phyloP scores from a whole-genome alignment of 2,329 filamentous ascomycete genomes.

The Blastomyces silverae region DNA sequence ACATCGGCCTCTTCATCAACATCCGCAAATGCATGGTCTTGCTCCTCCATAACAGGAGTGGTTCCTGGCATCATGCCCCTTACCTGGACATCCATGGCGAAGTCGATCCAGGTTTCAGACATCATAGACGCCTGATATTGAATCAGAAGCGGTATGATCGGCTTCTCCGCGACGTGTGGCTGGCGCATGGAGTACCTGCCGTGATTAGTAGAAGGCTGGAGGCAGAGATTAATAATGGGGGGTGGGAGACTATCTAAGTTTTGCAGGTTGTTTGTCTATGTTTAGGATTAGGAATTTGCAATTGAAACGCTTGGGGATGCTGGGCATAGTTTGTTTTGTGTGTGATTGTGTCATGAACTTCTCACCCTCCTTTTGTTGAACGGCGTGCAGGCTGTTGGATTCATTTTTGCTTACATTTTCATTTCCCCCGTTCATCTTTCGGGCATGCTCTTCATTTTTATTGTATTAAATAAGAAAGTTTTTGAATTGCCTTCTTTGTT shows the following conservation, averaged over 20 bases:
- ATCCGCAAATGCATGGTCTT: slow-evolving; percentile 92
- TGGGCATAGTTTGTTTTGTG: neutral
- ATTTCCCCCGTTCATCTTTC: neutral
- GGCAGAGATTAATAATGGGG: slow-evolving; percentile 92
- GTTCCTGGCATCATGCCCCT: slow-evolving; percentile 78
- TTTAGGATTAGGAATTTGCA: neutral
- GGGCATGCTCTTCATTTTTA: neutral
- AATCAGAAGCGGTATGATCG: slow-evolving; percentile 93
- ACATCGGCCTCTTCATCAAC: slow-evolving; percentile 90
- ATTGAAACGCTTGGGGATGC: neutral
- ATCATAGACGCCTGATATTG: slow-evolving; percentile 81
- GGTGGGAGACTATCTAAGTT: slow-evolving; percentile 69
- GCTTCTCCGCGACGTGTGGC: slow-evolving; percentile 76
- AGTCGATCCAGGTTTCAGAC: slow-evolving; percentile 80
- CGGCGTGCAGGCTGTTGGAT: slow-evolving; percentile 5
- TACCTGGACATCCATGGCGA: slow-evolving; percentile 97
- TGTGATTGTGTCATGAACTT: neutral
- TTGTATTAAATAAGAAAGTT: neutral
- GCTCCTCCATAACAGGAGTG: slow-evolving; percentile 73
- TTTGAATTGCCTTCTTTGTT: neutral
- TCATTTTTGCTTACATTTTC: neutral
- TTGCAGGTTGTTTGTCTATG: neutral
- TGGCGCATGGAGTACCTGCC: slow-evolving; percentile 79
- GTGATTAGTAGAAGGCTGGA: slow-evolving; percentile 86
- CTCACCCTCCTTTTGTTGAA: neutral